phyloP scores from a whole-genome alignment of 2,329 filamentous ascomycete genomes.

The Sporothrix mexicana region DNA sequence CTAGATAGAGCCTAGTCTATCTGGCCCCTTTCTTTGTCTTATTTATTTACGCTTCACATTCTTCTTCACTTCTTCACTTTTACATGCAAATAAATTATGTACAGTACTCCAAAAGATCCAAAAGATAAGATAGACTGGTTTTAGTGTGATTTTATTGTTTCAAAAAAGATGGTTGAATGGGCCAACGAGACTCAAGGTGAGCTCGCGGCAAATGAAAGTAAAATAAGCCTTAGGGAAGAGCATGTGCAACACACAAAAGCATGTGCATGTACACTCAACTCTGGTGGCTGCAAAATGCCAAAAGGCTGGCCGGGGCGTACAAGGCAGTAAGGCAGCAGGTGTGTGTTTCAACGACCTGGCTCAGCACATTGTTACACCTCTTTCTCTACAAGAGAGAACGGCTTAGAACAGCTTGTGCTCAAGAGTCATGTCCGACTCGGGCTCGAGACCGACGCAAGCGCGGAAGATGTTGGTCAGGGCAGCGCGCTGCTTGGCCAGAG shows the following conservation, averaged over 20 bases:
- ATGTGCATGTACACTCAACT: neutral
- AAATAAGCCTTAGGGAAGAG: neutral
- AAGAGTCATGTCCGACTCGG: conserved; percentile 97
- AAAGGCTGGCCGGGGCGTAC: no score
- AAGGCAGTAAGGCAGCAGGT: neutral
- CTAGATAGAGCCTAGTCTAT: neutral
- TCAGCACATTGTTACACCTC: neutral
- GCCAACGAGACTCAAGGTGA: neutral
- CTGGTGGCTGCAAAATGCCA: neutral
- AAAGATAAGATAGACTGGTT: neutral
- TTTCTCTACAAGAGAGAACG: no score
- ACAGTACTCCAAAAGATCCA: no score
- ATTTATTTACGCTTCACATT: neutral
- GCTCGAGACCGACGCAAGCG: conserved; percentile 93
- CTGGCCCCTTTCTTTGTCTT: neutral
- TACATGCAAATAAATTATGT: no score
- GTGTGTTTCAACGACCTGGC: neutral
- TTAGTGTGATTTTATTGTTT: neutral
- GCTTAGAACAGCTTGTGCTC: conserved; percentile 93
- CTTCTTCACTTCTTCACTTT: neutral
- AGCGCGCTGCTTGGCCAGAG: conserved; percentile 92
- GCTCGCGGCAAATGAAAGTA: conserved; percentile 18
- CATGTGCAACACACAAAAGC: neutral
- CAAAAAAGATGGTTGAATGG: neutral
- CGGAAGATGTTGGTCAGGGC: conserved; percentile 98